phyloP scores from a whole-genome alignment of 2,329 filamentous ascomycete genomes.

The Chaetomium sp. region DNA sequence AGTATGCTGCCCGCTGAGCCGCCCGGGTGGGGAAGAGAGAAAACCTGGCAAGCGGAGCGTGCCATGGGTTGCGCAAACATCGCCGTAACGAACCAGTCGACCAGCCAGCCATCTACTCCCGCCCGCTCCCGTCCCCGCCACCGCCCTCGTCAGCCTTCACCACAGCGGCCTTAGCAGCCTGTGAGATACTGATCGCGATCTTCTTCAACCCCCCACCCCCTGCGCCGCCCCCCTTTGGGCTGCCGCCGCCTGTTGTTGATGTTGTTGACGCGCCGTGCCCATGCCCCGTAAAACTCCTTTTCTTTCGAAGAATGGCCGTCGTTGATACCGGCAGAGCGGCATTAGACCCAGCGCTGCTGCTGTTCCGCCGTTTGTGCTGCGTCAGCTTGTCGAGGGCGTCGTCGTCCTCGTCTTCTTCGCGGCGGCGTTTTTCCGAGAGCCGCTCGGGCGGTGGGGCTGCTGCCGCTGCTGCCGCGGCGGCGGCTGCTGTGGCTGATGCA shows the following conservation, averaged over 20 bases:
- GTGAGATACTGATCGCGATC: conserved; percentile 34
- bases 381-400: conserved; percentile 87
- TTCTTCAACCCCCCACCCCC: conserved; percentile 25
- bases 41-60: not conserved
- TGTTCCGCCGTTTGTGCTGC: conserved; percentile 63
- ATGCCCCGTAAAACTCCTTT: conserved; percentile 8
- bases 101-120: not conserved
- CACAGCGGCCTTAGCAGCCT: conserved; percentile 26
- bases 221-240: conserved; percentile 7
- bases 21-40: not conserved
- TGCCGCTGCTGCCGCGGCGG: conserved; percentile 31
- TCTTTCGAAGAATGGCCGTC: conserved; percentile 50
- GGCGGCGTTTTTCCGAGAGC: conserved; percentile 82
- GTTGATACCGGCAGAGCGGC: conserved; percentile 35
- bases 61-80: not conserved
- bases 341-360: conserved; percentile 52
- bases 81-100: not conserved
- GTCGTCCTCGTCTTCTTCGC: conserved; percentile 93
- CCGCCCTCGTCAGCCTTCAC: conserved; percentile 3
- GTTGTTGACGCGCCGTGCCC: not conserved
- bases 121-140: not conserved
- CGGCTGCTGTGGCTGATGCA: conserved; percentile 8
- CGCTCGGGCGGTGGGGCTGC: conserved; percentile 70
- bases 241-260: not conserved
- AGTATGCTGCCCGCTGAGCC: not conserved